Base-by-base conservation (phyloP, 352 stramenopile species). In the Aphanomyces invadans region DNA sequence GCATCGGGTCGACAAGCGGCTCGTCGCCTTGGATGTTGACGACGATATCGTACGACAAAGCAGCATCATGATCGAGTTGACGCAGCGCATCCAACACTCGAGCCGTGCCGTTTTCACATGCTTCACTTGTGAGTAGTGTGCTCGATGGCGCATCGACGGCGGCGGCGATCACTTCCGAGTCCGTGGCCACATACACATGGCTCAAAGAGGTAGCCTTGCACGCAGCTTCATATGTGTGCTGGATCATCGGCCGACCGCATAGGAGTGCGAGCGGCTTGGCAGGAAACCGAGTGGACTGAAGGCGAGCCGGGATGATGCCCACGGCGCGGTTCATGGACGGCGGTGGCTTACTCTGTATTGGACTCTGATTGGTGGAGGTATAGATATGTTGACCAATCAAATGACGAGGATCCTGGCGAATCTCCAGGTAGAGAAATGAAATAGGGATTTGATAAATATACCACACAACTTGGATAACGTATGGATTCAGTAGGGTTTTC, bases 11-110 rank as follows among this genome's bases (percentile, higher is more conserved):
- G 53, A 95, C 80, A 23, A 80, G 81, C 2, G 84, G 84, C 65
- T 95, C 86, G 55, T 95, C 86, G 38, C 86, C 84, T 62, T 93
- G 84, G 51, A 95, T 81, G 55, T 95, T 95, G 26, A 92, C 81
- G 11, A 95, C 73, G 48, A 92, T 69, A 38, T 95, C 84, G 65
- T 88, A 88, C 49, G 75, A 51, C 5, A 21, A 29, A 1, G 17
- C 25, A 15, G 15, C 36, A 15, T 7, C 36, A 42, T 42, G 7
- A 31, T 56, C 72, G 17, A 91, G 49, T 33, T 88, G 74, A 12
- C 56, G 28, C 31, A 91, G 71, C 31, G 74, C 84, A 33, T 90
- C 75, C 45, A 92, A 75, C 29, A 93, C 78, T 32, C 86, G 82
- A 65, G 91, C 82, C 0, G 86, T 93, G 25, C 84, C 86, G 0